phyloP scores from a whole-genome alignment of 164 flowering plant species.

The Stephania japonica region DNA sequence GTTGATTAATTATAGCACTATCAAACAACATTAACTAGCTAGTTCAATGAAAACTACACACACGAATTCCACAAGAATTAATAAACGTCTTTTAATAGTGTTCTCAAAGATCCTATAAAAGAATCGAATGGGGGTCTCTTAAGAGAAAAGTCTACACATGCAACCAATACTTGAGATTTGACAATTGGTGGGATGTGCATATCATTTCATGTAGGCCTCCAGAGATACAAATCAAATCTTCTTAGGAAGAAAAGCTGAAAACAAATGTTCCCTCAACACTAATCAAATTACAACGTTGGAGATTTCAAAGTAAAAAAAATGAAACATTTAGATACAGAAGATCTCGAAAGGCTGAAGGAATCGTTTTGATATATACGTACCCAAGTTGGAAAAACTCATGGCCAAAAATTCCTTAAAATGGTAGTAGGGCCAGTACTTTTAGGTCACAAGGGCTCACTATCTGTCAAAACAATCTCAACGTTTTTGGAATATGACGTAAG shows the following conservation, averaged over 20 bases:
- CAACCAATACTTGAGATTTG: not conserved
- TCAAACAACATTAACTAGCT: not conserved
- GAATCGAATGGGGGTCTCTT: not conserved
- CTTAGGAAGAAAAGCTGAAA: constrained; percentile 12
- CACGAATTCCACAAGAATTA: too few species aligned
- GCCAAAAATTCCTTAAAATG: constrained; percentile 1
- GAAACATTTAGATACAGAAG: constrained; percentile 9
- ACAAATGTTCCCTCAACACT: constrained; percentile 13
- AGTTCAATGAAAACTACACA: not conserved
- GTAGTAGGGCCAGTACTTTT: constrained; percentile 4
- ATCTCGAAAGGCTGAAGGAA: constrained; percentile 2
- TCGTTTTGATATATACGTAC: constrained; percentile 7
- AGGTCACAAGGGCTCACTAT: not conserved
- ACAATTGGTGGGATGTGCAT: not conserved
- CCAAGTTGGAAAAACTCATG: constrained; percentile 10
- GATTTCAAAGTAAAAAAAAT: not conserved
- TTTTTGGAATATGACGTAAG: not conserved
- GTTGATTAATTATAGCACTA: not conserved
- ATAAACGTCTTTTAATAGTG: too few species aligned
- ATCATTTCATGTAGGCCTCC: constrained; percentile 16
- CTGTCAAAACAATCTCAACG: not conserved
- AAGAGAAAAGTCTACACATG: not conserved
- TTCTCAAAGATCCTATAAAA: not conserved
- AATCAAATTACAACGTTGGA: not conserved
- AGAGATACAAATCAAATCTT: constrained; percentile 22